These are phyloP conservation scores for Aspergillus phoenicis DNA, from an alignment of 2,329 filamentous ascomycete genomes.

Conservation along the genomic window DNA sequence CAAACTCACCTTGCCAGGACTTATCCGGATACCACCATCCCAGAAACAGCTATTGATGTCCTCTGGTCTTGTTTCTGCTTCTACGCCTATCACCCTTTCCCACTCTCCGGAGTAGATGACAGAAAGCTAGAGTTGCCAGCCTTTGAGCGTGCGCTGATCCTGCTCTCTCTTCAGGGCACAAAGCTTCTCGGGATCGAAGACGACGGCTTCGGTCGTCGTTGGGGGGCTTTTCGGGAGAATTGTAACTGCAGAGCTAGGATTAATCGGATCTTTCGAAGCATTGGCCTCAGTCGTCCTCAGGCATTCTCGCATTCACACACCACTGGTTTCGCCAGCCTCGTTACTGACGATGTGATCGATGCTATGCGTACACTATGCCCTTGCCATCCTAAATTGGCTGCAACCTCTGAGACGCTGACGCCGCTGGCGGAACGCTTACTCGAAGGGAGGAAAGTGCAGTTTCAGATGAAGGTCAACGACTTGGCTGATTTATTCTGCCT, in stretches of 20 bases:
- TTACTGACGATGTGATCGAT: neutral
- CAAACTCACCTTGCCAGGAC: neutral
- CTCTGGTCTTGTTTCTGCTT: conserved; percentile 6
- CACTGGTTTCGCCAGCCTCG: neutral
- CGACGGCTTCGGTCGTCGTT: neutral
- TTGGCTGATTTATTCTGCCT: neutral
- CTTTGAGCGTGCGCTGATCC: conserved; percentile 1
- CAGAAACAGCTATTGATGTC: neutral
- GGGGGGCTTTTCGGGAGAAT: neutral
- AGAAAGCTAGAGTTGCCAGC: neutral
- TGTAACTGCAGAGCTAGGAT: neutral
- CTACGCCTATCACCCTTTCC: neutral
- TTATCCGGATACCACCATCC: neutral
- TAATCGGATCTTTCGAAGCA: conserved; percentile 4
- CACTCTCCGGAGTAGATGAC: neutral
- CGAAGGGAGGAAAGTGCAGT: neutral
- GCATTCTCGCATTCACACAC: neutral
- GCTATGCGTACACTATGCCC: neutral
- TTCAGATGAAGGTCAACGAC: neutral
- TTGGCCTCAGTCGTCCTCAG: neutral
- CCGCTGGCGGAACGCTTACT: neutral
- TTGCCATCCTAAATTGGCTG: neutral
- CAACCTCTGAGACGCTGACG: neutral
- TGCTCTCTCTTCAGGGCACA: neutral
- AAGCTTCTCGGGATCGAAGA: neutral